Base-by-base conservation (phyloP, 2,329 filamentous ascomycete genomes). In the Cadophora malorum region DNA sequence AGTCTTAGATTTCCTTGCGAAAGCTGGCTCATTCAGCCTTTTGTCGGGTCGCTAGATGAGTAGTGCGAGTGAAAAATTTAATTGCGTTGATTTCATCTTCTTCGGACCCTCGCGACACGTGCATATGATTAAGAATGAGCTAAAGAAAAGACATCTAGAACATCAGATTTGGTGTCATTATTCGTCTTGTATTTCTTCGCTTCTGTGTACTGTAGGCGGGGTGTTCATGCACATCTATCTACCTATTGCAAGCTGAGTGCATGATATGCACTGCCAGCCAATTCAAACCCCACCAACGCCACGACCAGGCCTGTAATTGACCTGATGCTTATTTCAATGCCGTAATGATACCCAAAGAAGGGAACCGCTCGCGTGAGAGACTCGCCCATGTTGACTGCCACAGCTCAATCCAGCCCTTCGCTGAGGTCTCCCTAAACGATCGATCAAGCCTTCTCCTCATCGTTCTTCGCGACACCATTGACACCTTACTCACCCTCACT, bases 1-100 rank as follows among this genome's bases (percentile, higher is more conserved):
- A 2, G 12, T 35, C 33, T 35, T 41, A 45, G 33, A 59, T 59
- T 59, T 55, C 52, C 56, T 38, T 45, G 38, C 35, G 56, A 25
- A 45, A 16, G 12, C 19, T 58, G 33, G 33, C 10, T 59, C 19
- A 12, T 38, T 23, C 33, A 28, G 33, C 35, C 35, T 38, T 25
- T 41, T 25, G 21, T 8, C 12, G 4, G 33, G 52, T 55, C 6
- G 9, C 5, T 59, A 59, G 56, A 59, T 59, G 21, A 28, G 35
- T 45, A 21, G 38, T 58, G 33, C 21, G 35, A 25, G 45, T 41
- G 23, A 41, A 25, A 25, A 38, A 45, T 28, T 3, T 5, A 45
- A 45, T 19, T 58, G 33, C 33, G 33, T 59, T 59, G 33, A 23
- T 55, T 25, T 23, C n/a, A 59, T 41, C n/a, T 38, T 25, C 3